phyloP scores from a whole-genome alignment of 768 basidiomycete species.

The Kwoniella botswanensis region DNA sequence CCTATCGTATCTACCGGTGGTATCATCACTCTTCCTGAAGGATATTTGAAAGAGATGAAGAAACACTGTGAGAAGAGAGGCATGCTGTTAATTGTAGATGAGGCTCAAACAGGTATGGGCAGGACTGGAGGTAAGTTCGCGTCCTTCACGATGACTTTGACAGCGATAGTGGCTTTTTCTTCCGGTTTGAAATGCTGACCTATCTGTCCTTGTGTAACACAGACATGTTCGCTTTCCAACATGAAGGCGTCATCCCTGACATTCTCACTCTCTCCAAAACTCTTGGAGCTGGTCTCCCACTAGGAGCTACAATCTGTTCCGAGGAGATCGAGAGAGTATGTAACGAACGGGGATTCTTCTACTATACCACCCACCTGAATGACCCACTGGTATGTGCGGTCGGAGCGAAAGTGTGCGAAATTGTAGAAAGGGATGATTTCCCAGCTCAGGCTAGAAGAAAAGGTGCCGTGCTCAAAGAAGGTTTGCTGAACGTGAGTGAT shows the following conservation, averaged over 20 bases:
- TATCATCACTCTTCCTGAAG: slow-evolving; percentile 41
- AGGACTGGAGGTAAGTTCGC: slow-evolving; percentile 35
- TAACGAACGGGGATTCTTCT: slow-evolving; percentile 36
- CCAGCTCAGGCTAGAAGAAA: slow-evolving; percentile 11
- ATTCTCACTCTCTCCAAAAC: slow-evolving; percentile 50
- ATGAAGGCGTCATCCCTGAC: slow-evolving; percentile 43
- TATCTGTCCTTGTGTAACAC: background rate
- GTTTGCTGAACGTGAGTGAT: slow-evolving; percentile 21
- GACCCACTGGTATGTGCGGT: slow-evolving; percentile 37
- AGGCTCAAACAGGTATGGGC: slow-evolving; percentile 48
- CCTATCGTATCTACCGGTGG: slow-evolving; percentile 49
- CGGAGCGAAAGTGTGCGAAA: slow-evolving; percentile 33
- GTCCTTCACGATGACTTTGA: background rate
- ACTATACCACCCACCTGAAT: slow-evolving; percentile 44
- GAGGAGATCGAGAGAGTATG: slow-evolving; percentile 28
- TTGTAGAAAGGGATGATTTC: slow-evolving; percentile 30
- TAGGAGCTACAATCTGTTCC: slow-evolving; percentile 37
- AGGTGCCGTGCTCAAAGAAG: slow-evolving; percentile 20
- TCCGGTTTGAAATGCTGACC: background rate
- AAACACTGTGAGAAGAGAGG: slow-evolving; percentile 42
- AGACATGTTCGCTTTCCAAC: slow-evolving; percentile 48
- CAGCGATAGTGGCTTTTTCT: no score
- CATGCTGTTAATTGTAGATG: slow-evolving; percentile 50
- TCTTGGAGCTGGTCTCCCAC: slow-evolving; percentile 46
- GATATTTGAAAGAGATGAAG: slow-evolving; percentile 43